These are phyloP conservation scores for Cercospora nicotianae DNA, from an alignment of 2,329 filamentous ascomycete genomes.

Conservation along the genomic window DNA sequence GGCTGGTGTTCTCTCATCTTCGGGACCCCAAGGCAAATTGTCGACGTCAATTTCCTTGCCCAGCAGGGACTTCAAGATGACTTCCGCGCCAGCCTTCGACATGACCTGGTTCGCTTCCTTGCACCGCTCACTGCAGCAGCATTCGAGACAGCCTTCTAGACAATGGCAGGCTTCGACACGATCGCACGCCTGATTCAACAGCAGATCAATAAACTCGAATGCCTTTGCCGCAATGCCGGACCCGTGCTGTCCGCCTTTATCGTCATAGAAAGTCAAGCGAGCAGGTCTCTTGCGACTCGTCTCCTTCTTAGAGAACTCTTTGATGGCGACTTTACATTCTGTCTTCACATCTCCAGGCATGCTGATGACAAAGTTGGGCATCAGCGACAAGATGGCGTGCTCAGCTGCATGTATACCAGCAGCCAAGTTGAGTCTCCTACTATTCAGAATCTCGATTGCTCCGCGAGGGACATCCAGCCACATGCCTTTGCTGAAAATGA, in stretches of 20 bases:
- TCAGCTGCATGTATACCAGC: slow-evolving; percentile 93
- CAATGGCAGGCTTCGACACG: slow-evolving; percentile 77
- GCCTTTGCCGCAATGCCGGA: slow-evolving; percentile 88
- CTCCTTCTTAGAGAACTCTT: slow-evolving; percentile 76
- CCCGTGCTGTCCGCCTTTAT: slow-evolving; percentile 81
- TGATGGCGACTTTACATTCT: slow-evolving; percentile 85
- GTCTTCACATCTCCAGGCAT: slow-evolving; percentile 90
- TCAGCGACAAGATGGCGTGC: slow-evolving; percentile 80
- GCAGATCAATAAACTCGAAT: slow-evolving; percentile 83
- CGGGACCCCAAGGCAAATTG: slow-evolving; percentile 79
- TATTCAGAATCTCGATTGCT: slow-evolving; percentile 76
- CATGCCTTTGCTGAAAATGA: slow-evolving; percentile 82
- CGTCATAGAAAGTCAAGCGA: slow-evolving; percentile 89
- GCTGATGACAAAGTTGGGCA: slow-evolving; percentile 88
- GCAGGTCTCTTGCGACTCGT: slow-evolving; percentile 78
- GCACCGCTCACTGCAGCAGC: slow-evolving; percentile 81
- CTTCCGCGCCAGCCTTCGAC: slow-evolving; percentile 83
- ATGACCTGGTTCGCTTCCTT: slow-evolving; percentile 87
- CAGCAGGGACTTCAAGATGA: slow-evolving; percentile 75
- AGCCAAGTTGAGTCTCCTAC: slow-evolving; percentile 72
- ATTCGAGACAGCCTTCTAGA: slow-evolving; percentile 80
- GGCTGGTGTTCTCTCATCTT: slow-evolving; percentile 63
- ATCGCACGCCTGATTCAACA: slow-evolving; percentile 73
- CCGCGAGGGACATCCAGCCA: slow-evolving; percentile 87
- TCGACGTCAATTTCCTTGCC: slow-evolving; percentile 79